A percentile compares a stretch with the other conserved stretches of the same genome.
phyloP scores from a whole-genome alignment of 176 grass and related monocot genomes.

The Dactylis glomerata region DNA sequence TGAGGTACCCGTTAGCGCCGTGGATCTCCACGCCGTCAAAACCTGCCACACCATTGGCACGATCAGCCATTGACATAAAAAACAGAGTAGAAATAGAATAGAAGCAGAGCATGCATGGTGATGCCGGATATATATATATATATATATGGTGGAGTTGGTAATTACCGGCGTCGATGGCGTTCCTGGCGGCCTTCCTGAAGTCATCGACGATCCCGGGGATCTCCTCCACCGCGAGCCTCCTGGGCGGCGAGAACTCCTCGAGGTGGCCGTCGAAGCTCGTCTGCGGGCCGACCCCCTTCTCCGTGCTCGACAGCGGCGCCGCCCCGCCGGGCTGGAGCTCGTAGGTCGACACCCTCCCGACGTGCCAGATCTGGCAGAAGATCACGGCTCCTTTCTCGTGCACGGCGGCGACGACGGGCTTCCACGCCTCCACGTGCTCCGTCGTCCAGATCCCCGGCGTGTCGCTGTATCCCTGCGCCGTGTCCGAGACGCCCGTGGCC shows the following conservation, averaged over 20 bases:
- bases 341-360: neutral
- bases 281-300: neutral
- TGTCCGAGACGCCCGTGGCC: neutral
- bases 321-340: neutral
- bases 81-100: no score
- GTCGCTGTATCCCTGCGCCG: neutral
- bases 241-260: conserved; percentile 30
- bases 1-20: neutral
- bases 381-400: neutral
- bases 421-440: neutral
- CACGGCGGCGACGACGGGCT: neutral
- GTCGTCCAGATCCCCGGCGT: neutral
- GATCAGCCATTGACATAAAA: no score
- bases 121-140: no score
- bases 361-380: neutral
- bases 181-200: conserved; percentile 55
- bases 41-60: neutral
- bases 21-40: neutral
- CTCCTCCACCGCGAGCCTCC: conserved; percentile 25
- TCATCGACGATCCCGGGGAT: conserved; percentile 43
- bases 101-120: no score
- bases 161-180: conserved; percentile 54
- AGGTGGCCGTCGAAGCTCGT: neutral
- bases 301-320: neutral
- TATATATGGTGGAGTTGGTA: no score